These are phyloP conservation scores for Cutaneotrichosporon sp. DNA, from an alignment of 1,284 basidiomycete species.

Conservation along the genomic window DNA sequence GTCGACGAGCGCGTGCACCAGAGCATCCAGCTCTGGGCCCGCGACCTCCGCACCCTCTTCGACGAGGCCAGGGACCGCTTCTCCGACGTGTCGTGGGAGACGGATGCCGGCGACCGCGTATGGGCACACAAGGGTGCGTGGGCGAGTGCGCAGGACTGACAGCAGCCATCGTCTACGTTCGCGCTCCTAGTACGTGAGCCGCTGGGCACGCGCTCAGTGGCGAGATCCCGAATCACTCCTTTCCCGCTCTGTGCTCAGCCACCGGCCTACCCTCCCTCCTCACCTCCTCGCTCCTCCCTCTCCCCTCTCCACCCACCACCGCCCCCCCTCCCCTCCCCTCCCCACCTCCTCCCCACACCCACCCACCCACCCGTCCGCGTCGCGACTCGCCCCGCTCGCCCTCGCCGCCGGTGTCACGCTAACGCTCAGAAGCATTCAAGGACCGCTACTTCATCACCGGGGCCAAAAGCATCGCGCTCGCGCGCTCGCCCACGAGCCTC, in stretches of 20 bases:
- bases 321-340: too few species aligned
- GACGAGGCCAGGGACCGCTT: too few species aligned
- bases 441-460: constrained; percentile 66
- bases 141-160: constrained; percentile 10
- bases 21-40: constrained; percentile 64
- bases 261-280: not conserved
- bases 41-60: constrained; percentile 73
- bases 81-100: constrained; percentile 91
- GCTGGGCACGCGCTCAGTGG: not conserved
- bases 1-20: too few species aligned
- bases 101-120: constrained; percentile 57
- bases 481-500: constrained; percentile 49
- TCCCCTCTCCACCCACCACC: not conserved
- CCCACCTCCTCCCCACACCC: too few species aligned
- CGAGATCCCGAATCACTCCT: too few species aligned
- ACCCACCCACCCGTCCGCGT: not conserved
- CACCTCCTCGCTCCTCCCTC: too few species aligned
- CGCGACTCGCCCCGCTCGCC: not conserved
- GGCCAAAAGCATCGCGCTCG: constrained; percentile 17
- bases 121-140: constrained; percentile 51
- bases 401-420: too few species aligned
- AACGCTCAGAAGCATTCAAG: constrained; percentile 64
- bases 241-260: too few species aligned
- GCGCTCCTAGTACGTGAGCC: constrained; percentile 63
- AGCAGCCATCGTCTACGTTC: constrained; percentile 86